A percentile compares a stretch with the other conserved stretches of the same genome.
phyloP scores from a whole-genome alignment of 179 eudicot species.

The Gypsophila paniculata region DNA sequence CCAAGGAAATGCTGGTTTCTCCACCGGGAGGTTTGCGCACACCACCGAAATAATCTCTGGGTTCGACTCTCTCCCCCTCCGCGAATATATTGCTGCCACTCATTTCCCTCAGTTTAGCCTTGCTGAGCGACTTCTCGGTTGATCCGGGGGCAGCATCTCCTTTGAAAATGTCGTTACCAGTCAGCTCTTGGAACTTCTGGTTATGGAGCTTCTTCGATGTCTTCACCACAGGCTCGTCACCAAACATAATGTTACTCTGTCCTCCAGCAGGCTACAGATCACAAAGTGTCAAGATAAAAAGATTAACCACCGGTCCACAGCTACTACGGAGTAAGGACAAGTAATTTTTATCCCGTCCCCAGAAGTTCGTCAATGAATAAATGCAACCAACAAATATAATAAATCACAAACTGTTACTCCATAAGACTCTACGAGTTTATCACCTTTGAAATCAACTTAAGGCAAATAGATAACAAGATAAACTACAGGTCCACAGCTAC shows the following conservation, averaged over 20 bases:
- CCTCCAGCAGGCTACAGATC: constrained; percentile 82
- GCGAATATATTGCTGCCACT: constrained; percentile 88
- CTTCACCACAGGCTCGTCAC: constrained; percentile 61
- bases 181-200: constrained; percentile 78
- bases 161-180: constrained; percentile 78
- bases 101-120: constrained; percentile 87
- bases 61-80: constrained; percentile 69
- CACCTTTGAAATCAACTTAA: neutral
- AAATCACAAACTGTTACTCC: too few species aligned
- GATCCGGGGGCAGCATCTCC: constrained; percentile 65
- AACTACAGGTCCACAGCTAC: too few species aligned
- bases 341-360: too few species aligned
- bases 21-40: constrained; percentile 98
- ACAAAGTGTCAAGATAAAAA: neutral
- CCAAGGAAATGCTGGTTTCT: constrained; percentile 88
- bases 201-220: constrained; percentile 62
- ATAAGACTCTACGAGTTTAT: constrained; percentile 7
- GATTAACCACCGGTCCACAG: too few species aligned
- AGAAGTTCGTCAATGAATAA: too few species aligned
- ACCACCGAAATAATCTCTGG: constrained; percentile 86
- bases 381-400: too few species aligned
- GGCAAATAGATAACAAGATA: too few species aligned
- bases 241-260: constrained; percentile 64
- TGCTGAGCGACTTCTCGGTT: constrained; percentile 70
- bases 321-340: too few species aligned